These are phyloP conservation scores for Mortierella sp. DNA, from an alignment of 371 early-diverging fungal species.

Conservation along the genomic window DNA sequence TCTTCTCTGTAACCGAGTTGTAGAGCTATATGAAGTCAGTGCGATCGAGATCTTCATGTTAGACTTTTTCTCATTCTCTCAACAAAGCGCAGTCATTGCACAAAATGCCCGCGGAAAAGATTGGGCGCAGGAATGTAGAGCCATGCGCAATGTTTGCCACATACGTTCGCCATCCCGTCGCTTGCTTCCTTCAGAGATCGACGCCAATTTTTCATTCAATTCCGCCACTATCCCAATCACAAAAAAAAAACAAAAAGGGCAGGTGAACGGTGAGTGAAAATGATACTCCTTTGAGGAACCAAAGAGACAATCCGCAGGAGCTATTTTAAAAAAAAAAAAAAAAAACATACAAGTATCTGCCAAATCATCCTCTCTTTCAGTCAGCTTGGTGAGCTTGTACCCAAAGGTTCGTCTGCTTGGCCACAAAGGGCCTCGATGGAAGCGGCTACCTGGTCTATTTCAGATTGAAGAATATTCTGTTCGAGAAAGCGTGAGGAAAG, in stretches of 20 bases:
- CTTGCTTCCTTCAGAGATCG: constrained; percentile 56
- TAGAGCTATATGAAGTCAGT: constrained; percentile 10
- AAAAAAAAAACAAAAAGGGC: not conserved
- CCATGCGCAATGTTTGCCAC: too few species aligned
- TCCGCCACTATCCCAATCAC: constrained; percentile 53
- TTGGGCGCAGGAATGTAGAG: not conserved
- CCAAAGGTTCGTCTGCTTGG: constrained; percentile 62
- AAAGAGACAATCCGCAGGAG: too few species aligned
- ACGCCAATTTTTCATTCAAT: constrained; percentile 57
- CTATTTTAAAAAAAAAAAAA: too few species aligned
- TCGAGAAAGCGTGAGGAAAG: too few species aligned
- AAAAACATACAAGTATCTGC: constrained; percentile 57
- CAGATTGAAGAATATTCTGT: constrained; percentile 51
- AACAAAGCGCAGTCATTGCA: constrained; percentile 55
- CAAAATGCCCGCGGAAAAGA: constrained; percentile 22
- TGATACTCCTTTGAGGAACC: too few species aligned
- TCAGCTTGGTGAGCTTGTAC: constrained; percentile 64
- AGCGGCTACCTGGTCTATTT: constrained; percentile 68
- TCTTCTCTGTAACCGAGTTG: constrained; percentile 37
- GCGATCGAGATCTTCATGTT: not conserved
- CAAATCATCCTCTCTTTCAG: constrained; percentile 67
- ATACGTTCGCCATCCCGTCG: constrained; percentile 49
- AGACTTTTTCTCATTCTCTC: too few species aligned
- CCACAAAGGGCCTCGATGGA: constrained; percentile 53
- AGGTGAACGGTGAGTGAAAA: not conserved